Evolutionary conservation across 108 stramenopile species (phyloP), one percentile per base, ranked within the genome.

Genomic region (Conticribra guillardii): DNA sequence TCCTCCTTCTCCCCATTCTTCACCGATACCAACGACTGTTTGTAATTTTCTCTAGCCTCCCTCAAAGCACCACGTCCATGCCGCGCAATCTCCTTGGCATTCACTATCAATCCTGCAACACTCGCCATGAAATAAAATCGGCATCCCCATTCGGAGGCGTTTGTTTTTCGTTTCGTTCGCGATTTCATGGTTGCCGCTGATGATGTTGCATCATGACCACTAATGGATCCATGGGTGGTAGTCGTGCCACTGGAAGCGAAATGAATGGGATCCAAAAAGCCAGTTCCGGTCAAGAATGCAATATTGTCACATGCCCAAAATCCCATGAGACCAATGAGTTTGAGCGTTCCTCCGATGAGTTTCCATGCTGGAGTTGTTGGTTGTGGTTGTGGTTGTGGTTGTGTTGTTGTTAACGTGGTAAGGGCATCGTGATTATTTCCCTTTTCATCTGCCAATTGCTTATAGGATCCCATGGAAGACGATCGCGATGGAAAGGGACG

Each of bases 291-390:
- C 32, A 95, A 50, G 66, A 84, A 95, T 54, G 76, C 79, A 5
- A 89, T 21, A 54, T 95, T 95, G 60, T 95, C 94, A 23, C 81
- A 89, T 7, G 83, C 71, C 87, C 85, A 92, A 58, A 88, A 95
- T 16, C 88, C 86, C 62, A 85, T 57, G 60, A 95, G 69, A 31
- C 90, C 85, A 11, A 87, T 8, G 11, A 89, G 69, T 69, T 95
- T 92, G 26, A 86, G 16, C 11, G 87, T 74, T 19, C 77, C 46
- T 8, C 87, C 83, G 31, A 85, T 58, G 21, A 84, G 64, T 57
- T 81, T 90, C 81, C 84, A 85, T 45, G 58, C 48, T 3, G 82
- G 82, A 14, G 71, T 70, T 1, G 79, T 17, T 47, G 74, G 50
- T 55, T 54, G 17, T 44, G 63, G 37, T 18, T 1, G 27, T 16